Evolutionary conservation across 2,329 filamentous ascomycete species (phyloP).

Genomic region (Colletotrichum musae): DNA sequence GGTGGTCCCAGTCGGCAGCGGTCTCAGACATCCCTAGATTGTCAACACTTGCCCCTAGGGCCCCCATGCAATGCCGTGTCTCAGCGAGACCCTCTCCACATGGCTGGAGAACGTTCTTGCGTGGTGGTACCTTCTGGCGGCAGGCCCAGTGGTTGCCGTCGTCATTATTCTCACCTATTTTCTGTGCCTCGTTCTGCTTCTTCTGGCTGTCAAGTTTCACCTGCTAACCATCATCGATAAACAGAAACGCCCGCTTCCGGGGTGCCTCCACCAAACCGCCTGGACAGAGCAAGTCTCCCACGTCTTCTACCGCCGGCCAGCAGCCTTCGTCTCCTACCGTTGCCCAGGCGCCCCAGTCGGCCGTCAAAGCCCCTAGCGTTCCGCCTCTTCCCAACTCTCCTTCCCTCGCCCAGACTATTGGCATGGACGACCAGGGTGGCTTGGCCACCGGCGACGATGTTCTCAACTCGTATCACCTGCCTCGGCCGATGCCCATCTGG

Average conservation of each 20-base stretch:
- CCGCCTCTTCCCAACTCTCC: slow-evolving; percentile 75
- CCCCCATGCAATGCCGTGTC: slow-evolving; percentile 20
- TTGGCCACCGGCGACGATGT: slow-evolving; percentile 66
- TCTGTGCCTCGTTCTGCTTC: slow-evolving; percentile 12
- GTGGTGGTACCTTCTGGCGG: not conserved
- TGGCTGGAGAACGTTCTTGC: slow-evolving; percentile 16
- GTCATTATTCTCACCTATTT: slow-evolving; percentile 4
- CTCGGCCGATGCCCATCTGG: slow-evolving; percentile 79
- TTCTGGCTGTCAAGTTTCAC: slow-evolving; percentile 30
- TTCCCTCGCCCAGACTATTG: slow-evolving; percentile 76
- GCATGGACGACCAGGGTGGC: slow-evolving; percentile 74
- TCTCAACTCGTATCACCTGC: slow-evolving; percentile 74
- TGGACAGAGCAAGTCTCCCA: slow-evolving; percentile 67
- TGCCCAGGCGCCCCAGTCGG: slow-evolving; percentile 65
- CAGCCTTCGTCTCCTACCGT: slow-evolving; percentile 62
- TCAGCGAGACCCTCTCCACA: slow-evolving; percentile 22
- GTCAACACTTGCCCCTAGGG: slow-evolving; percentile 16
- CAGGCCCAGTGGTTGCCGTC: slow-evolving; percentile 25
- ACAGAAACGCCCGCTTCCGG: slow-evolving; percentile 72
- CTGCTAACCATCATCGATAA: slow-evolving; percentile 45
- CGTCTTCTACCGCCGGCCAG: slow-evolving; percentile 62
- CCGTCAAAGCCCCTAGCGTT: slow-evolving; percentile 69
- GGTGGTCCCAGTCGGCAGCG: slow-evolving; percentile 10
- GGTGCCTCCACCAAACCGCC: slow-evolving; percentile 67
- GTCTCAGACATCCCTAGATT: slow-evolving; percentile 38